A percentile compares a stretch with the other conserved stretches of the same genome.
These are phyloP conservation scores for Paecilomyces niveus DNA, from an alignment of 2,329 filamentous ascomycete species.

Conservation along the genomic window DNA sequence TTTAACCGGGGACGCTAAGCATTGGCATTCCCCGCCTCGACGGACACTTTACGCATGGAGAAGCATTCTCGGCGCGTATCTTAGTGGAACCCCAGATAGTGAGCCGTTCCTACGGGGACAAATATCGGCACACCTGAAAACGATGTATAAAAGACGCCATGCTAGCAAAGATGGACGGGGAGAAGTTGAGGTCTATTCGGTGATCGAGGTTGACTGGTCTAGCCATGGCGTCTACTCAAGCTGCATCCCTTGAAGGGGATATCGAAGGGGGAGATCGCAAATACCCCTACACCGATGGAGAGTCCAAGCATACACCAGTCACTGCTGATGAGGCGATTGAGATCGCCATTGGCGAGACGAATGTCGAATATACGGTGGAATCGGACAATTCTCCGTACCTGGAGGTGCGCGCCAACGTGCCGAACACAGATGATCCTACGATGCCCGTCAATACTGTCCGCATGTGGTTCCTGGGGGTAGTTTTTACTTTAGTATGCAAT, in stretches of 20 bases:
- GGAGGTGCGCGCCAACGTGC: conserved; percentile 14
- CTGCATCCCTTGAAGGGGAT: background rate
- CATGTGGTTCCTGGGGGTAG: conserved; percentile 40
- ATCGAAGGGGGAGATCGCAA: background rate
- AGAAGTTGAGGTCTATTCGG: background rate
- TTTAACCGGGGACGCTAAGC: background rate
- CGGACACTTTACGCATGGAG: background rate
- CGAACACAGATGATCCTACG: conserved; percentile 20
- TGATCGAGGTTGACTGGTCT: background rate
- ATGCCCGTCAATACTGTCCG: conserved; percentile 22
- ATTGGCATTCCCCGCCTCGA: background rate
- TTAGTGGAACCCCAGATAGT: background rate
- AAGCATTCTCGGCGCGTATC: background rate
- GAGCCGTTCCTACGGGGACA: background rate
- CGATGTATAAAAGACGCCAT: background rate
- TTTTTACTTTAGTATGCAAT: conserved; percentile 16
- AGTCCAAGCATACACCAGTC: conserved; percentile 6
- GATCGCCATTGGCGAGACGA: conserved; percentile 13
- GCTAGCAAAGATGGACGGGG: background rate
- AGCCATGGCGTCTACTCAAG: background rate
- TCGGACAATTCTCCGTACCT: conserved; percentile 9
- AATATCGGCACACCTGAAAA: background rate
- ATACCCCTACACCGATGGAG: background rate
- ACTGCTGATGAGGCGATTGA: conserved; percentile 12
- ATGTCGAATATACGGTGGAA: conserved; percentile 10